phyloP scores from a whole-genome alignment of 2,329 filamentous ascomycete genomes.

The Grosmannia huntii region DNA sequence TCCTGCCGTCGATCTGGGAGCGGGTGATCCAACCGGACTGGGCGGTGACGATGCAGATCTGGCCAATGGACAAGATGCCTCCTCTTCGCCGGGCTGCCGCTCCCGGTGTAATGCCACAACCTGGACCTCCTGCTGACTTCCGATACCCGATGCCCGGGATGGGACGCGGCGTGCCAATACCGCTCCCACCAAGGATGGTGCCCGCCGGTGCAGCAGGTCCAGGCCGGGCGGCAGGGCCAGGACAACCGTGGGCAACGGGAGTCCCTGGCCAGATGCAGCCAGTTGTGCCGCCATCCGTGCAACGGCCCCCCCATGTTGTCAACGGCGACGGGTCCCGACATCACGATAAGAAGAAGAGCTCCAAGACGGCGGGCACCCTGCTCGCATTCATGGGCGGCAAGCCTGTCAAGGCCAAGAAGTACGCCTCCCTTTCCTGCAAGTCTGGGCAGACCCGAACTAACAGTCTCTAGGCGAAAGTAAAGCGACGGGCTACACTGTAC shows the following conservation, averaged over 20 bases:
- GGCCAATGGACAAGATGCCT: slow-evolving; percentile 37
- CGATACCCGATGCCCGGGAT: slow-evolving; percentile 1
- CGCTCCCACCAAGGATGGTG: not conserved
- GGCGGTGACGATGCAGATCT: slow-evolving; percentile 47
- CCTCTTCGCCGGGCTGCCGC: slow-evolving; percentile 8
- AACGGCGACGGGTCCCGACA: slow-evolving; percentile 4
- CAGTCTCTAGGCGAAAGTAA: not conserved
- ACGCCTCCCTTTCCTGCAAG: not conserved
- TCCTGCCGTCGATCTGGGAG: slow-evolving; percentile 71
- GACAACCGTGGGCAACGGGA: too few relatives aligned
- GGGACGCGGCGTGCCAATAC: not conserved
- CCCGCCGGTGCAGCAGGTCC: not conserved
- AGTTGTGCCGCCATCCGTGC: not conserved
- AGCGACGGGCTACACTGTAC: not conserved
- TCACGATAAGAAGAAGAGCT: slow-evolving; percentile 10
- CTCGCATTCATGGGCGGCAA: slow-evolving; percentile 10
- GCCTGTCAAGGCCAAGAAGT: slow-evolving; percentile 12
- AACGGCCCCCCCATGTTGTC: slow-evolving; percentile 5
- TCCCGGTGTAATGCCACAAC: not conserved
- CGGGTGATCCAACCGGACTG: slow-evolving; percentile 69
- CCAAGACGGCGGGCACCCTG: not conserved
- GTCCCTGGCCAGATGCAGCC: not conserved
- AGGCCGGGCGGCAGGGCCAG: not conserved
- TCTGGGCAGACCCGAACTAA: not conserved
- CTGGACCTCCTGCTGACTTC: too few relatives aligned